Percentiles rank a stretch among this genome's conserved stretches.
Evolutionary conservation across 2,329 filamentous ascomycete species (phyloP).

Genomic region (Tolypocladium endophyticum): DNA sequence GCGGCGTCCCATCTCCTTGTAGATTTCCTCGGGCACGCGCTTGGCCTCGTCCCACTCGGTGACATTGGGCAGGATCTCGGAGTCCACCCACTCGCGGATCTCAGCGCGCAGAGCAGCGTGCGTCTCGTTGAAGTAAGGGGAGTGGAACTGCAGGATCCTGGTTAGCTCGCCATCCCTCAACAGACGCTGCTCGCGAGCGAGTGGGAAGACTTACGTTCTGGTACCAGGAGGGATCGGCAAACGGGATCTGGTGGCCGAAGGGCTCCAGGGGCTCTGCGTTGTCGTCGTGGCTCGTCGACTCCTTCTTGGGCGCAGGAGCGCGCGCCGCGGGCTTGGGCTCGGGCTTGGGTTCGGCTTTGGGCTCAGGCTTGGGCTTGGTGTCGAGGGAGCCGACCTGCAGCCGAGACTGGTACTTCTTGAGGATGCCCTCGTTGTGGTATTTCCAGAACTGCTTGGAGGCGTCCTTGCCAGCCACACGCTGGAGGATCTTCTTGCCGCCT

Average conservation of each 20-base stretch:
- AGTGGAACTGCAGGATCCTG: constrained; percentile 61
- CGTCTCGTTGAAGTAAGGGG: constrained; percentile 90
- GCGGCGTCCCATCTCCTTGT: constrained; percentile 88
- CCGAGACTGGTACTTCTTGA: constrained; percentile 75
- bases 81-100: constrained; percentile 84
- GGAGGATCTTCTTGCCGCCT: constrained; percentile 57
- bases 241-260: constrained; percentile 80
- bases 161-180: neutral
- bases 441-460: constrained; percentile 61
- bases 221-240: constrained; percentile 90
- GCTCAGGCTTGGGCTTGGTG: constrained; percentile 65
- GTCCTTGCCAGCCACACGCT: constrained; percentile 54
- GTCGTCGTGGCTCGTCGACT: constrained; percentile 21
- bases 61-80: constrained; percentile 80
- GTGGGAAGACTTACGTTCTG: constrained; percentile 58
- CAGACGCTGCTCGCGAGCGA: neutral
- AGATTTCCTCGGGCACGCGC: constrained; percentile 77
- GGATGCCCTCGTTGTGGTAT: constrained; percentile 73
- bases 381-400: constrained; percentile 82
- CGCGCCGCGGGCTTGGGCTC: constrained; percentile 25
- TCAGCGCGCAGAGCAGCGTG: constrained; percentile 87
- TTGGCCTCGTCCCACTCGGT: constrained; percentile 96
- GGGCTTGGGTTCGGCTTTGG: constrained; percentile 33
- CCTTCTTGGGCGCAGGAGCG: constrained; percentile 18
- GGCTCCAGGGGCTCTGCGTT: constrained; percentile 68